phyloP scores from a whole-genome alignment of 2,329 filamentous ascomycete species.

The Botrytis fabae region DNA sequence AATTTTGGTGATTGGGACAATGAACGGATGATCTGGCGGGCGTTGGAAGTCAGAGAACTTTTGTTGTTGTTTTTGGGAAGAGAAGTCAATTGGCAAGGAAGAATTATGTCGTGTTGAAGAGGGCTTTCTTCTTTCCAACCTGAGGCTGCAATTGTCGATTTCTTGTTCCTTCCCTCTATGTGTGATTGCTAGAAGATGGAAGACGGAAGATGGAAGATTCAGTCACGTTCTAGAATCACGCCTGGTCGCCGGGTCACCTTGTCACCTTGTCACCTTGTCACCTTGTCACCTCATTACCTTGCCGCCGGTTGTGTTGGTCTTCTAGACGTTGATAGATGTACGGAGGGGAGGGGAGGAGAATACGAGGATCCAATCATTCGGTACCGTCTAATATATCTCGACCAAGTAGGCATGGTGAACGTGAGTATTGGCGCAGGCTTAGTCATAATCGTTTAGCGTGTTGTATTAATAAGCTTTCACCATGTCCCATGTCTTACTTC shows the following conservation, averaged over 20 bases:
- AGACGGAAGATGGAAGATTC: background rate
- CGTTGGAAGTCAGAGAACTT: background rate
- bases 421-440: background rate
- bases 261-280: background rate
- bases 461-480: background rate
- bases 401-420: background rate
- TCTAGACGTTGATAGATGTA: background rate
- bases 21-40: slow-evolving; percentile 9
- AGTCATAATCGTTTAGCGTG: background rate
- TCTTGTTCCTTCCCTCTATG: background rate
- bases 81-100: slow-evolving; percentile 11
- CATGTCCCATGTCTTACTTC: background rate
- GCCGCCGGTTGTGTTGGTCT: background rate
- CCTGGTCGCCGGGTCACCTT: too few relatives aligned
- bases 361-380: background rate
- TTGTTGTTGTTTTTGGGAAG: background rate
- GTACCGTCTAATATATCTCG: background rate
- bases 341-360: background rate
- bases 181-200: background rate
- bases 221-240: slow-evolving; percentile 7
- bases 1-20: background rate
- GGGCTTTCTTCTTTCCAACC: background rate
- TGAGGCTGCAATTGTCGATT: background rate
- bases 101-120: background rate
- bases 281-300: background rate